These are phyloP conservation scores for Aspergillus coremiiformis DNA, from an alignment of 495 filamentous ascomycete genomes.

Conservation along the genomic window DNA sequence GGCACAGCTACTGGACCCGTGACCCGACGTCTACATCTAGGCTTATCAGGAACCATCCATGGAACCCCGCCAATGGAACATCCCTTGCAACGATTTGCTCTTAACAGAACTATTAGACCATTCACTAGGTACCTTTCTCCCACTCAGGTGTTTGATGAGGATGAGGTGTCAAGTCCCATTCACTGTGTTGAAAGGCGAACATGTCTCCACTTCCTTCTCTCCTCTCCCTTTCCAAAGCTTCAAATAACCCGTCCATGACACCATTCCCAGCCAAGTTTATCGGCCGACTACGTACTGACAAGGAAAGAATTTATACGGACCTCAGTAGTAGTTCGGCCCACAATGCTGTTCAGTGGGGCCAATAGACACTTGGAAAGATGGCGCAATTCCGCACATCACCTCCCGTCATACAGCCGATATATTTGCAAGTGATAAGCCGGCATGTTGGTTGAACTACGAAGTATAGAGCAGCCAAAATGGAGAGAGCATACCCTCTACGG, in stretches of 20 bases:
- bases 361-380: slow-evolving; percentile 28
- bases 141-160: background rate
- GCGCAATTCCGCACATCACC: slow-evolving; percentile 21
- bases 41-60: no score
- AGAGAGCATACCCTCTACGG: no score
- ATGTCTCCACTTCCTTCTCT: background rate
- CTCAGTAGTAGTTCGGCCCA: slow-evolving; percentile 29
- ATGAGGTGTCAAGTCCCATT: background rate
- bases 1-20: no score
- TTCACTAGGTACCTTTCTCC: background rate
- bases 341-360: slow-evolving; percentile 17
- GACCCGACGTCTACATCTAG: no score
- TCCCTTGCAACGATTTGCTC: no score
- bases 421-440: background rate
- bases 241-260: background rate
- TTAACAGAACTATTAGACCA: no score
- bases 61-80: no score
- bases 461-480: no score
- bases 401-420: background rate
- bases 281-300: slow-evolving; percentile 25
- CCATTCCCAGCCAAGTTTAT: slow-evolving; percentile 11
- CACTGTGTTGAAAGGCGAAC: background rate
- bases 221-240: background rate
- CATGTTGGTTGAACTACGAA: background rate
- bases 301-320: no score